Percentiles rank a stretch among this genome's conserved stretches.
Conservation (phyloP, 129 eudicot genomes). For the Chrysanthemum lavandulifolium region DNA sequence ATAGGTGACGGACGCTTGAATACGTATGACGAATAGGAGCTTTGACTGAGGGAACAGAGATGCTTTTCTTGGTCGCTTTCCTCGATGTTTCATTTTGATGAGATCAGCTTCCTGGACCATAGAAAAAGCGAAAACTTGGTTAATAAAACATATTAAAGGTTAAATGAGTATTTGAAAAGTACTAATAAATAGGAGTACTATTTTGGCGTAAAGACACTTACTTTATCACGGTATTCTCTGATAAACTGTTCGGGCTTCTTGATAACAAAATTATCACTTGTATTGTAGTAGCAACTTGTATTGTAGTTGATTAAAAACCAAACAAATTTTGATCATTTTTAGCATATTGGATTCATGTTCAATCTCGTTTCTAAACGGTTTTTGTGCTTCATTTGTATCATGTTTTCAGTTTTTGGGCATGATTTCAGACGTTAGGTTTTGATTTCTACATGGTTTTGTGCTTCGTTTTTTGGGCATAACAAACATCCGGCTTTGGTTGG, state of each 20-base stretch:
- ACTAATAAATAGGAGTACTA: not conserved
- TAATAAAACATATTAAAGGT: not conserved
- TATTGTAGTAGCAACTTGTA: too few species aligned
- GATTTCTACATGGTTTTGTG: too few species aligned
- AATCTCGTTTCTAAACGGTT: too few species aligned
- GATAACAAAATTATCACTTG: slow-evolving; percentile 41
- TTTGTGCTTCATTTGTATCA: too few species aligned
- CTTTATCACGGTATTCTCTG: slow-evolving; percentile 69
- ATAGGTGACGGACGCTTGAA: slow-evolving; percentile 57
- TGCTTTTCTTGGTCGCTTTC: slow-evolving; percentile 37
- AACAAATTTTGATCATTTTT: too few species aligned
- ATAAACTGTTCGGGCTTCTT: slow-evolving; percentile 84
- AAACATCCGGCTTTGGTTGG: too few species aligned
- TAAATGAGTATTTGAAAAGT: not conserved
- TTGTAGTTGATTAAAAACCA: too few species aligned
- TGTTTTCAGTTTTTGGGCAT: too few species aligned
- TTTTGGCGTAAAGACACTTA: slow-evolving; percentile 12
- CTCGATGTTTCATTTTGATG: slow-evolving; percentile 69
- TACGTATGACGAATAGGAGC: slow-evolving; percentile 75
- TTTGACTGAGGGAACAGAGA: slow-evolving; percentile 45
- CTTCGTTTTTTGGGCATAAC: too few species aligned
- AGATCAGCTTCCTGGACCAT: slow-evolving; percentile 65
- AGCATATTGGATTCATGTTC: too few species aligned
- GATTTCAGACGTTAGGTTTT: too few species aligned
- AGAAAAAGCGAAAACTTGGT: not conserved